Base-by-base conservation (phyloP, 2,329 filamentous ascomycete genomes). In the Trichoderma citrinoviride region DNA sequence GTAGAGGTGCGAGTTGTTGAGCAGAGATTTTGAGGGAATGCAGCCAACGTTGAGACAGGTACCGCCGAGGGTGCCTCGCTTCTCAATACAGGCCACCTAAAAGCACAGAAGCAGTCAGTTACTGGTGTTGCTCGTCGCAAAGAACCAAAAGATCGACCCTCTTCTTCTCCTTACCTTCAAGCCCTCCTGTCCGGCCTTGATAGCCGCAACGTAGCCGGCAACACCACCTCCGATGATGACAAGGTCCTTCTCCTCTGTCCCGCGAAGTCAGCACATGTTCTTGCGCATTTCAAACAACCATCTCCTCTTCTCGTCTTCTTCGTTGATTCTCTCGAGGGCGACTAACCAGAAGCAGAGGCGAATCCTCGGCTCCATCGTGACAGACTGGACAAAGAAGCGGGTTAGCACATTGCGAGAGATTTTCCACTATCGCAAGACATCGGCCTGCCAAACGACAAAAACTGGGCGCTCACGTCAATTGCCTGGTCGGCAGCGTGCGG, bases 1-100 rank as follows among this genome's bases (percentile, higher is more conserved):
- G 85, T 98, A 98, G 67, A 98, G 87, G 80, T 97, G 93, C 73
- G 95, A 97, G 86, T 98, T 98, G 89, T 98, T 99, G 79, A 99
- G 91, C 72, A 99, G 92, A 68, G 95, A 97, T 83, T 99, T 99
- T 70, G 95, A 99, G 71, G 95, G 95, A 77, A 99, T 99, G 83
- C 95, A 99, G 82, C 95, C 95, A 76, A 99, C 95, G 79, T 99
- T 99, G 75, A 99, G 83, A 84, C 95, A 99, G 75, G 95, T 99
- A 77, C 95, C 95, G 75, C 95, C 95, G 73, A 99, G 89, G 67
- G 87, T 85, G 72, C 95, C 95, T 77, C 95, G 92, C 87, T 99
- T 99, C 83, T 99, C 95, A 82, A 99, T 96, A 82, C 95, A 99
- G 67, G 93, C 87, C 69, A 97, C 94, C 93, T 97, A 66, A 52